Evolutionary conservation across 116 monocot genomes (phyloP), one percentile per base, ranked within the genome.

Genomic region (Dioscorea cayenensis): DNA sequence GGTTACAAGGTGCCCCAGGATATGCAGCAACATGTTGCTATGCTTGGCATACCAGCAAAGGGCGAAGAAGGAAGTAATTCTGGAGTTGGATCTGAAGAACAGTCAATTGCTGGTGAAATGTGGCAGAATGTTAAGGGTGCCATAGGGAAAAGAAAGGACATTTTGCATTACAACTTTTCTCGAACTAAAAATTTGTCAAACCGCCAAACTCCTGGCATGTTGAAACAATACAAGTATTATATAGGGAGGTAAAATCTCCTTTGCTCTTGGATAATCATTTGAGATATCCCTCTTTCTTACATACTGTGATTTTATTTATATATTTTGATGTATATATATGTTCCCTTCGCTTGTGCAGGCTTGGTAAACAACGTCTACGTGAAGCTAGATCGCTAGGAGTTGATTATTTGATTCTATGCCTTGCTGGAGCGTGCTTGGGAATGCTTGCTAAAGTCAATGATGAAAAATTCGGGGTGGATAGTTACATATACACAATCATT

Each of bases 401-500:
- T 58, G 99, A 94, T 78, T 99, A 83, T 74, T 78, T 99, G 49
- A 99, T 99, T 38, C 79, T 99, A 27, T 78, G 90, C 66, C 84
- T 94, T 66, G 94, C 99, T 85, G 99, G 99, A 68, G 86, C 85
- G 22, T 94, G 91, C 80, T 78, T 99, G 75, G 99, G 94, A 18
- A 87, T 76, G 43, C 76, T 99, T 71, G 91, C 94, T 65, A 91
- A 94, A 86, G 76, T 94, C 75, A 87, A 75, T 11, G 99, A 99
- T 73, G 87, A 89, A 62, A 89, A 89, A 23, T 91, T 99, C 68
- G 99, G 99, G 6, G 77, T 84, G 14, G 71, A 81, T 65, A 91
- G 99, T 69, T 99, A 94, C 72, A 89, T 89, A 8, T 99, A 91
- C 77, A 94, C 94, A 36, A 87, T 99, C 48, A 99, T 99, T 79